Conservation (phyloP, 129 eudicot species). For the Tanacetum coccineum region DNA sequence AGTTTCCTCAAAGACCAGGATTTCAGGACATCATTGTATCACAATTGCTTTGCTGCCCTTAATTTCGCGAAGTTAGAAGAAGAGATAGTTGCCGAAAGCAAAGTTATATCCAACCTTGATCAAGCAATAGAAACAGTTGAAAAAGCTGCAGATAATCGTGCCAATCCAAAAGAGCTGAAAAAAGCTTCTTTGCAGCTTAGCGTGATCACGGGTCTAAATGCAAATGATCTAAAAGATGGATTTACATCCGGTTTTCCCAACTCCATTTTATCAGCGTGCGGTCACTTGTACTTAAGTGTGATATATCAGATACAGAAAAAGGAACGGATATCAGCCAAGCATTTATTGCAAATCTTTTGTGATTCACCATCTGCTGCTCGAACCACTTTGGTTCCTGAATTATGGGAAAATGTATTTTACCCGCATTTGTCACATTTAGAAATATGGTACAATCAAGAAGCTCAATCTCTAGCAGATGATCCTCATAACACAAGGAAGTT, state of each 20-base stretch:
- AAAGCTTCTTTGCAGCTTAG: constrained; percentile 81
- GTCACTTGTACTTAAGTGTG: constrained; percentile 68
- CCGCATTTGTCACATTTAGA: constrained; percentile 69
- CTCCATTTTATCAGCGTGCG: constrained; percentile 68
- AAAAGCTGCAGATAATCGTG: constrained; percentile 61
- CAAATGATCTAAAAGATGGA: constrained; percentile 58
- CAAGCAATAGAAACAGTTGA: constrained; percentile 78
- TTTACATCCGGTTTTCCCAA: constrained; percentile 68
- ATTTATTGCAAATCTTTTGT: constrained; percentile 72
- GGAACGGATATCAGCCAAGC: constrained; percentile 60
- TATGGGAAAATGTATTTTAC: constrained; percentile 64
- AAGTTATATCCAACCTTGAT: constrained; percentile 62
- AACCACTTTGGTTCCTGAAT: constrained; percentile 46
- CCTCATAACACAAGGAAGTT: constrained; percentile 45
- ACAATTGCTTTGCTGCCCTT: constrained; percentile 61
- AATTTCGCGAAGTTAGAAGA: constrained; percentile 43
- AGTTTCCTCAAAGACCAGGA: constrained; percentile 52
- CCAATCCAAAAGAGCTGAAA: constrained; percentile 52
- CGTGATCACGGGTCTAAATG: constrained; percentile 67
- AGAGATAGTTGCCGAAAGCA: constrained; percentile 55
- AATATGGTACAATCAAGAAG: constrained; percentile 60
- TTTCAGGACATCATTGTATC: constrained; percentile 59
- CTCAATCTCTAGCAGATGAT: constrained; percentile 34
- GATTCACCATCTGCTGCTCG: constrained; percentile 75
- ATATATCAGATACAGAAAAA: constrained; percentile 68